Base-by-base conservation (phyloP, 257 asterid species). In the Fraxinus anomala region DNA sequence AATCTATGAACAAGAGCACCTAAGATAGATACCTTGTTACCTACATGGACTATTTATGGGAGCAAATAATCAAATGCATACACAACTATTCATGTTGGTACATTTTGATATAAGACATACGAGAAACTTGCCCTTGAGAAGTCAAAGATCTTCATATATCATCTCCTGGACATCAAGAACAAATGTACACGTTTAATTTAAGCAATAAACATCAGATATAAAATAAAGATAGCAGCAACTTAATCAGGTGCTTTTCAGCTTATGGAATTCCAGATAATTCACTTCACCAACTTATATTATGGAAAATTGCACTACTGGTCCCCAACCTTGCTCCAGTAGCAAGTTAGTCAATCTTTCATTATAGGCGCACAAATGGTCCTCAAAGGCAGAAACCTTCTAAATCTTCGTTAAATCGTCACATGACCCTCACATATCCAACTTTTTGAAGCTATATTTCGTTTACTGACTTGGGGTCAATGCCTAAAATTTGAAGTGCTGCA, bases 91-190 rank as follows among this genome's bases (percentile, higher is more conserved):
- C 39, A 75, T 78, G 6, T 67, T 71, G 74, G 73, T 69, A 72
- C 28, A 81, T 73, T 39, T 23, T 28, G 61, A 28, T 68, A 82
- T 30, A 17, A 34, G 78, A 11, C 30, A 51, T 42, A 72, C 70
- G 9, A 56, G 74, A 56, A 37, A 21, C 17, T 65, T 74, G 75
- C 33, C 21, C 19, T 70, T 21, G 70, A 51, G 34, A 71, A 69
- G 70, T 85, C 87, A 77, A 42, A 77, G 84, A 87, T 81, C 79
- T 84, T 90, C 91, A 26, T 88, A 90, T 56, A 84, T 71, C 97
- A 92, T 92, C 77, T 89, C 94, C 97, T 92, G 91, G 75, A 56
- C 77, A 75, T 36, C 21, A 74, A 61, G 78, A 75, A 63, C 1
- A 11, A 21, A 70, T n/a, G 63, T 40, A 59, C 69, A 54, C 31